phyloP scores from a whole-genome alignment of 2,329 filamentous ascomycete species.

The Penicillium digitatum region DNA sequence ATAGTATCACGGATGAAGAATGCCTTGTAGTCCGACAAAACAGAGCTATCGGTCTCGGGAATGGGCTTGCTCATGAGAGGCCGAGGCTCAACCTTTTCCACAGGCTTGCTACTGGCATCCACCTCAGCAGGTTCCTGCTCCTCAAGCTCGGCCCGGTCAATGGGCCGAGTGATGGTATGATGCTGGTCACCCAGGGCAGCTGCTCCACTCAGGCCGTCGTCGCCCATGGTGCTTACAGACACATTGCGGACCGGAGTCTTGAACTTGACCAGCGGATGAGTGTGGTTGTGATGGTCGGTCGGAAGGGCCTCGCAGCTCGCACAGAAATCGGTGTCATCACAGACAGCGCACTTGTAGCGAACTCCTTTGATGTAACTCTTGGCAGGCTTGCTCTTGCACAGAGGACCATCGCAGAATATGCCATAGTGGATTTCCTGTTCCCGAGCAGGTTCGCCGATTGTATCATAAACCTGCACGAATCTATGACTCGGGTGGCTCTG shows the following conservation, averaged over 20 bases:
- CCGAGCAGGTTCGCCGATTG: conserved; percentile 49
- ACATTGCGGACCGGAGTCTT: conserved; percentile 87
- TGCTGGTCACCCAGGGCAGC: conserved; percentile 69
- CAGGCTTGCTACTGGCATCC: conserved; percentile 14
- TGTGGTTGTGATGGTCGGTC: conserved; percentile 79
- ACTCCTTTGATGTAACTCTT: conserved; percentile 67
- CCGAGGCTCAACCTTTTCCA: conserved; percentile 2
- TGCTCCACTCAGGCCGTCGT: conserved; percentile 64
- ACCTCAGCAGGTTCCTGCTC: conserved; percentile 25
- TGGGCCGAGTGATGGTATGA: conserved; percentile 48
- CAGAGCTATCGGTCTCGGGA: not conserved
- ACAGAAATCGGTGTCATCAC: conserved; percentile 92
- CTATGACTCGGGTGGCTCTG: conserved; percentile 76
- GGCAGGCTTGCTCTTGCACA: conserved; percentile 60
- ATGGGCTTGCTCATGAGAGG: not conserved
- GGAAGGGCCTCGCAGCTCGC: conserved; percentile 88
- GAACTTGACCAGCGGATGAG: conserved; percentile 96
- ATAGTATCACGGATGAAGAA: conserved; percentile 75
- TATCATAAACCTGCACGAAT: conserved; percentile 82
- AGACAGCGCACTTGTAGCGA: conserved; percentile 96
- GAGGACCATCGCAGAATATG: conserved; percentile 90
- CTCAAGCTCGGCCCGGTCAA: conserved; percentile 19
- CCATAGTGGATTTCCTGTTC: conserved; percentile 64
- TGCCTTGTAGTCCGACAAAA: conserved; percentile 48
- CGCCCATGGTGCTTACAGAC: conserved; percentile 77